phyloP scores from a whole-genome alignment of 1,139 yeast species.

The Candida frijolesensis region DNA sequence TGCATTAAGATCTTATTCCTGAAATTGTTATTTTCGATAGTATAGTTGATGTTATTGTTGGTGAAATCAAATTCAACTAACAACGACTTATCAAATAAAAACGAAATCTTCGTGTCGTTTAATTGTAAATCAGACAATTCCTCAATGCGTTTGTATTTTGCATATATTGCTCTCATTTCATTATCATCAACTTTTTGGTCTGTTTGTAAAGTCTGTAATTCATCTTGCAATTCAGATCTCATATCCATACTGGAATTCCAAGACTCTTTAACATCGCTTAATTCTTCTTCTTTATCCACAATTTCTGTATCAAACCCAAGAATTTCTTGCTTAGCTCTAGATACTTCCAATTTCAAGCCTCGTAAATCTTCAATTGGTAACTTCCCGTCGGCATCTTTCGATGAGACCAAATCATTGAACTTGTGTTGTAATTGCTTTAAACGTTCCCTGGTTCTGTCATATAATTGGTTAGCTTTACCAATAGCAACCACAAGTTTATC shows the following conservation, averaged over 20 bases:
- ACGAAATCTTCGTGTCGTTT: slow-evolving; percentile 11
- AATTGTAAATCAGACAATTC: slow-evolving; percentile 23
- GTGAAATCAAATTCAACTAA: slow-evolving; percentile 18
- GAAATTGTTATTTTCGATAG: slow-evolving; percentile 8
- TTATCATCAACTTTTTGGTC: background rate
- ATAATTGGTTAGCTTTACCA: slow-evolving; percentile 19
- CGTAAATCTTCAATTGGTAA: background rate
- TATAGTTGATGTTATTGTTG: slow-evolving; percentile 9
- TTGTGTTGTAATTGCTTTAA: slow-evolving; percentile 22
- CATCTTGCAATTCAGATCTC: slow-evolving; percentile 19
- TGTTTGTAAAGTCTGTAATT: slow-evolving; percentile 21
- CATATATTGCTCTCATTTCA: slow-evolving; percentile 22
- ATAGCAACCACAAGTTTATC: slow-evolving; percentile 25
- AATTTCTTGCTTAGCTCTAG: background rate
- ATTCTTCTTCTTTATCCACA: slow-evolving; percentile 9
- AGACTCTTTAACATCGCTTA: slow-evolving; percentile 18
- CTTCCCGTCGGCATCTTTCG: background rate
- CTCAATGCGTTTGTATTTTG: slow-evolving; percentile 28
- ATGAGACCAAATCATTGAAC: slow-evolving; percentile 17
- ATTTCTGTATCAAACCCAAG: background rate
- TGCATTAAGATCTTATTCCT: slow-evolving; percentile 15
- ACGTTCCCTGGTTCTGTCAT: slow-evolving; percentile 17
- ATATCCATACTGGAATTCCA: slow-evolving; percentile 13
- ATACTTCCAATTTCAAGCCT: slow-evolving; percentile 8
- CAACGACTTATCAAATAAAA: slow-evolving; percentile 21